Evolutionary conservation across 2,329 filamentous ascomycete genomes (phyloP).

Genomic region (Ophiocordyceps polyrhachis-furcata): DNA sequence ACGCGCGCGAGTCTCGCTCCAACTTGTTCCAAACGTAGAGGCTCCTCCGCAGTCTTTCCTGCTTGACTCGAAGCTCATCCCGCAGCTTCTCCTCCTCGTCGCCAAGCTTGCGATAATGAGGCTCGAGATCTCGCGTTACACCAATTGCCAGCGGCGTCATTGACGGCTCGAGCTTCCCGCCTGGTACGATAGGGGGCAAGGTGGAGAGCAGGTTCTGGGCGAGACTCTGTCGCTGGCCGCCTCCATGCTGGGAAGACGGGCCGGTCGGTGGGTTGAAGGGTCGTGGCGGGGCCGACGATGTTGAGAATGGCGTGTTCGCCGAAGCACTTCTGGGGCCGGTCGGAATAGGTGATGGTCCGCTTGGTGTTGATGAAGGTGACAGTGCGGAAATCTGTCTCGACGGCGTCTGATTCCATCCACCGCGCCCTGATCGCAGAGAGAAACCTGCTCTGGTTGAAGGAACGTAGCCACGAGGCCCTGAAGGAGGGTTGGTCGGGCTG

Average conservation of each 20-base stretch:
- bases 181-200: conserved; percentile 31
- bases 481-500: conserved; percentile 30
- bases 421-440: conserved; percentile 24
- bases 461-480: conserved; percentile 35
- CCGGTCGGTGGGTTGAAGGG: conserved; percentile 41
- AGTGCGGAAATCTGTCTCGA: conserved; percentile 15
- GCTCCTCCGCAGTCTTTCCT: conserved; percentile 34
- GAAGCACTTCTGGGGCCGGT: conserved; percentile 25
- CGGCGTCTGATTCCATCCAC: conserved; percentile 21
- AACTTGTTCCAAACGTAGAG: conserved; percentile 34
- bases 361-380: conserved; percentile 18
- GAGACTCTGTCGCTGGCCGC: conserved; percentile 22
- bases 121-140: conserved; percentile 32
- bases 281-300: conserved; percentile 21
- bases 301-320: conserved; percentile 15
- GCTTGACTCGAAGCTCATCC: conserved; percentile 30
- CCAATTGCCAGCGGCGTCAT: conserved; percentile 24
- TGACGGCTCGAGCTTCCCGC: conserved; percentile 33
- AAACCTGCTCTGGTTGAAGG: conserved; percentile 25
- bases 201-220: conserved; percentile 32
- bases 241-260: conserved; percentile 22
- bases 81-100: conserved; percentile 40
- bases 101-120: conserved; percentile 32
- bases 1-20: conserved; percentile 32
- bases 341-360: conserved; percentile 23